phyloP scores from a whole-genome alignment of 805 yeast species.

The Metschnikowia cubensis region DNA sequence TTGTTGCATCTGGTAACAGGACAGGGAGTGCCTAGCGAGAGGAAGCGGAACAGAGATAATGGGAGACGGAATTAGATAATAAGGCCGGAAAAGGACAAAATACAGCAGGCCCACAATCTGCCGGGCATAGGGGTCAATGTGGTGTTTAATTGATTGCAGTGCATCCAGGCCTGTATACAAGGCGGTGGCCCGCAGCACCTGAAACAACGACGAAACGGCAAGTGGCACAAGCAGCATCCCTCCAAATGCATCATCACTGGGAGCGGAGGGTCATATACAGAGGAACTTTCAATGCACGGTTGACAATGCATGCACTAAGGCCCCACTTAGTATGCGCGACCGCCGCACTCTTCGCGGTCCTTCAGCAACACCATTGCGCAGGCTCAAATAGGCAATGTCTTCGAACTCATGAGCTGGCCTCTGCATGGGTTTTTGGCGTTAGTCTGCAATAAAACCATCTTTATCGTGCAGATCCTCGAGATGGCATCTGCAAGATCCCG shows the following conservation, averaged over 20 bases:
- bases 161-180: too few species aligned
- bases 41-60: too few species aligned
- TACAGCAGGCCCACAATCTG: too few species aligned
- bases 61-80: too few species aligned
- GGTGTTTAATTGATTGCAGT: too few species aligned
- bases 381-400: conserved; percentile 3
- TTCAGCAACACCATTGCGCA: not conserved
- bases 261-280: not conserved
- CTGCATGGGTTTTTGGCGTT: not conserved
- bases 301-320: not conserved
- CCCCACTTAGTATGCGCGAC: not conserved
- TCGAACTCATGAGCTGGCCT: not conserved
- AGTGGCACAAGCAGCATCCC: not conserved
- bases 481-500: not conserved
- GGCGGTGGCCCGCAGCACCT: too few species aligned
- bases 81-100: too few species aligned
- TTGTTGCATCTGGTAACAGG: too few species aligned
- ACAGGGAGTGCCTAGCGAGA: too few species aligned
- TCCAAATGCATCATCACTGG: too few species aligned
- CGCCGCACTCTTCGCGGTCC: conserved; percentile 1
- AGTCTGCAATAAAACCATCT: not conserved
- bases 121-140: too few species aligned
- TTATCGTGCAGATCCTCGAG: not conserved
- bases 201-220: not conserved
- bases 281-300: not conserved